phyloP scores from a whole-genome alignment of 1,284 basidiomycete species.

The Chondrostereum purpureum region DNA sequence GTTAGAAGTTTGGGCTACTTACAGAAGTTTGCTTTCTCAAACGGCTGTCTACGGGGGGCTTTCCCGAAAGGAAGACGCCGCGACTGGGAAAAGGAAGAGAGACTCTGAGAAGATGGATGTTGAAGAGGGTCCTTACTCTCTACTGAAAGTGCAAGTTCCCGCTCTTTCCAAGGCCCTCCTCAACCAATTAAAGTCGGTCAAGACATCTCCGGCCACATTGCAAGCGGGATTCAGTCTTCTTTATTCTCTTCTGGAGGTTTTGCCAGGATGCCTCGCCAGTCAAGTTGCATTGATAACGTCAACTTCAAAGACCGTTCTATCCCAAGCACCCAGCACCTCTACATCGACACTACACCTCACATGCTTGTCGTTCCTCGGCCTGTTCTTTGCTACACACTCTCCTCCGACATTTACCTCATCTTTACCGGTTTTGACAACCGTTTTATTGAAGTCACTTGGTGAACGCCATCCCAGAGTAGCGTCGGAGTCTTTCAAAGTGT shows the following conservation, averaged over 20 bases:
- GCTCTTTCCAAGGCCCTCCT: conserved; percentile 76
- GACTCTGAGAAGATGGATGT: conserved; percentile 70
- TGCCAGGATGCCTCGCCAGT: conserved; percentile 76
- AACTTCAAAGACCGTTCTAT: conserved; percentile 57
- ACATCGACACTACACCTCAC: conserved; percentile 75
- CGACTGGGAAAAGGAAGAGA: conserved; percentile 71
- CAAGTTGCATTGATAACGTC: conserved; percentile 61
- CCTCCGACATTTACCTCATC: conserved; percentile 57
- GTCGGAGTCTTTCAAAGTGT: conserved; percentile 79
- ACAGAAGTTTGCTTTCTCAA: conserved; percentile 75
- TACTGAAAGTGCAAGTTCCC: conserved; percentile 74
- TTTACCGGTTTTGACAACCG: conserved; percentile 62
- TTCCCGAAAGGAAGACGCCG: conserved; percentile 46
- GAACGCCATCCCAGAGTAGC: conserved; percentile 74
- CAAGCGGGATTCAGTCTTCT: conserved; percentile 84
- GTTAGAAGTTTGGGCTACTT: conserved; percentile 90
- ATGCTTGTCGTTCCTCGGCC: conserved; percentile 77
- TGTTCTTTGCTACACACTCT: conserved; percentile 80
- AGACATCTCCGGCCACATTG: conserved; percentile 73
- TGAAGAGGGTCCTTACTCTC: conserved; percentile 69
- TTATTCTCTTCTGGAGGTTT: conserved; percentile 69
- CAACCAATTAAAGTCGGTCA: conserved; percentile 76
- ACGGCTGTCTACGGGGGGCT: conserved; percentile 70
- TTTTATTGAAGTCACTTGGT: conserved; percentile 65
- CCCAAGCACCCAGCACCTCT: conserved; percentile 56